Percentiles rank a stretch among this genome's conserved stretches.
These are phyloP conservation scores for Fragaria ananassa DNA, from an alignment of 306 rosid species.

Conservation along the genomic window DNA sequence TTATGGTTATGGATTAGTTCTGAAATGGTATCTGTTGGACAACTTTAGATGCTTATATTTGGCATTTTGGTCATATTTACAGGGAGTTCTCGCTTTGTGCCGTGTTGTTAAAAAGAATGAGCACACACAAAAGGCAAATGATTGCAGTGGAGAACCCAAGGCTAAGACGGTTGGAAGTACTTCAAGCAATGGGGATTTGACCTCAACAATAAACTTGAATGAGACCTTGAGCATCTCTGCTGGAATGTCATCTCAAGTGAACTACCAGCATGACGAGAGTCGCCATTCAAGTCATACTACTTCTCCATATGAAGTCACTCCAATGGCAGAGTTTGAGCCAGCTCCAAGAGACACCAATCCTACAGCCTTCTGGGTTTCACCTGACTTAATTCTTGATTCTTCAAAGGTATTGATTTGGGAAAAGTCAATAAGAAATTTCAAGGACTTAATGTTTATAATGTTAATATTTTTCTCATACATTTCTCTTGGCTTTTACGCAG, in stretches of 20 bases:
- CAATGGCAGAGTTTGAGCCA: constrained; percentile 41
- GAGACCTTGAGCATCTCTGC: constrained; percentile 35
- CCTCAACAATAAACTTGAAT: constrained; percentile 28
- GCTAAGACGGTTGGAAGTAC: constrained; percentile 36
- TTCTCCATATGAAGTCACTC: constrained; percentile 43
- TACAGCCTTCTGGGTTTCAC: constrained; percentile 64
- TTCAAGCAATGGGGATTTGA: constrained; percentile 38
- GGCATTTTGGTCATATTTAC: constrained; percentile 5
- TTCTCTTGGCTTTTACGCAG: constrained; percentile 37
- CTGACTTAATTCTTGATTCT: constrained; percentile 79
- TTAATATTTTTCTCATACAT: constrained; percentile 15
- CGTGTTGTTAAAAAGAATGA: constrained; percentile 78
- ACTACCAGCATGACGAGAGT: constrained; percentile 47
- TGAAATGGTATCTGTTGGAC: background rate
- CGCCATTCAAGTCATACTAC: constrained; percentile 43
- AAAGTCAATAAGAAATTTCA: constrained; percentile 9
- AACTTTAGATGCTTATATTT: background rate
- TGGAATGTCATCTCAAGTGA: constrained; percentile 42
- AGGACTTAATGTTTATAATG: background rate
- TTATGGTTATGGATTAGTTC: background rate
- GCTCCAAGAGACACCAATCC: constrained; percentile 40
- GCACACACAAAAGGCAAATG: constrained; percentile 36
- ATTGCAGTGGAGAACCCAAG: constrained; percentile 42
- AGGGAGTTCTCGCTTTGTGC: constrained; percentile 87
- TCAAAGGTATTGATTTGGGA: constrained; percentile 55